Evolutionary conservation across 495 filamentous ascomycete genomes (phyloP).

Genomic region (Tuber calosporum): DNA sequence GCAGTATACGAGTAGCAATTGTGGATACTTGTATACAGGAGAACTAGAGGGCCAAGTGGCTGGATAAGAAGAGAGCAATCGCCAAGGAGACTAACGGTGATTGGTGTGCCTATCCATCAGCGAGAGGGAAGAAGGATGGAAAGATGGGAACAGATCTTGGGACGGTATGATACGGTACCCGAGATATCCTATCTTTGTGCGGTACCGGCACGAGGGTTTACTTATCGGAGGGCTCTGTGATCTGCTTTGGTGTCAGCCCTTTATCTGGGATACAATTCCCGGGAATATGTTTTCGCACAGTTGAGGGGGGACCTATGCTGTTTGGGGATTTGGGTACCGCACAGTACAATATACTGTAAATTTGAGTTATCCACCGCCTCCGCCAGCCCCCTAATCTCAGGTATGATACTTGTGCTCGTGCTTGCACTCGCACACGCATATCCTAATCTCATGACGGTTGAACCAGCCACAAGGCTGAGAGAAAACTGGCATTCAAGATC

Average conservation of each 20-base stretch:
- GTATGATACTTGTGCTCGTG: too few species aligned
- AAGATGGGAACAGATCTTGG: neutral
- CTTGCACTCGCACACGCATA: too few species aligned
- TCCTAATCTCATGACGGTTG: neutral
- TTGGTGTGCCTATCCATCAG: neutral
- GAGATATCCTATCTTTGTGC: neutral
- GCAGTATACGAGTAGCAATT: neutral
- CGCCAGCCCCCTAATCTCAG: too few species aligned
- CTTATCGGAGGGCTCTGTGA: neutral
- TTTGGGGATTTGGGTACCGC: too few species aligned
- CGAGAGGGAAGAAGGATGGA: neutral
- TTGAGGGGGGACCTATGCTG: too few species aligned
- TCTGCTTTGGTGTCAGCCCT: neutral
- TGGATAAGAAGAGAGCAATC: neutral
- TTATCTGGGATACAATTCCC: too few species aligned
- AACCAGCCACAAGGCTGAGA: neutral
- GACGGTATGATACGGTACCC: neutral
- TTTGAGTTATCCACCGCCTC: too few species aligned
- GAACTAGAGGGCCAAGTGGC: neutral
- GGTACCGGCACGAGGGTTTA: neutral
- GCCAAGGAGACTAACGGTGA: neutral
- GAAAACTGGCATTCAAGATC: neutral
- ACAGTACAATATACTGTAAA: too few species aligned
- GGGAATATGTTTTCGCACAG: too few species aligned
- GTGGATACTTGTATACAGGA: neutral